phyloP scores from a whole-genome alignment of 768 basidiomycete genomes.

The Atractiella rhizophila region DNA sequence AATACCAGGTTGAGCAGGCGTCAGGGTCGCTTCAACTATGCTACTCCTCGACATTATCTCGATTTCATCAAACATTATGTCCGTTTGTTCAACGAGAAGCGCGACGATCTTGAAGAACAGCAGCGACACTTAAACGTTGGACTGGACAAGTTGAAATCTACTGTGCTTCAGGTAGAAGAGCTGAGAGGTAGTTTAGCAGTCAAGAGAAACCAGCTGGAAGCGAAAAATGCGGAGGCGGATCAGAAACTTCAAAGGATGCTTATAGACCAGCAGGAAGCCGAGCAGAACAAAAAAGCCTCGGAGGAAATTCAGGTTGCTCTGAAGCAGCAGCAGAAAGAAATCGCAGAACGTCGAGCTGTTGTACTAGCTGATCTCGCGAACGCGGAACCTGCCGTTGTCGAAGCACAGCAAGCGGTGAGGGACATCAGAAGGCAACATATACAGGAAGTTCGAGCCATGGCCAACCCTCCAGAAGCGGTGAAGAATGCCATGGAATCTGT shows the following conservation, averaged over 20 bases:
- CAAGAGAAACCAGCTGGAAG: constrained; percentile 72
- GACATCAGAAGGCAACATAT: constrained; percentile 88
- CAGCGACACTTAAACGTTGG: constrained; percentile 96
- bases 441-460: constrained; percentile 92
- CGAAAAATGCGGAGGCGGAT: constrained; percentile 85
- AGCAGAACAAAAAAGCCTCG: constrained; percentile 89
- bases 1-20: constrained; percentile 68
- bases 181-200: constrained; percentile 79
- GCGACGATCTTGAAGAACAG: constrained; percentile 91
- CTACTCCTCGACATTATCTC: constrained; percentile 89
- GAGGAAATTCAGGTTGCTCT: constrained; percentile 85
- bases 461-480: constrained; percentile 90
- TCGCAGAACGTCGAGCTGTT: constrained; percentile 59
- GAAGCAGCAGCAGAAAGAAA: constrained; percentile 67
- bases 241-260: constrained; percentile 96
- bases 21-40: constrained; percentile 88
- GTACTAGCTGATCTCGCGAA: constrained; percentile 91
- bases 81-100: constrained; percentile 76
- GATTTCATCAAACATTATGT: constrained; percentile 99
- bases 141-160: constrained; percentile 81
- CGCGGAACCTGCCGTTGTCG: constrained; percentile 85
- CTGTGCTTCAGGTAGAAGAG: constrained; percentile 89
- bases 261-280: constrained; percentile 90
- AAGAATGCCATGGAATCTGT: constrained; percentile 98
- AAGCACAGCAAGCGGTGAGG: constrained; percentile 85